Conservation (phyloP, 768 basidiomycete species). For the Steccherinum ochraceum region DNA sequence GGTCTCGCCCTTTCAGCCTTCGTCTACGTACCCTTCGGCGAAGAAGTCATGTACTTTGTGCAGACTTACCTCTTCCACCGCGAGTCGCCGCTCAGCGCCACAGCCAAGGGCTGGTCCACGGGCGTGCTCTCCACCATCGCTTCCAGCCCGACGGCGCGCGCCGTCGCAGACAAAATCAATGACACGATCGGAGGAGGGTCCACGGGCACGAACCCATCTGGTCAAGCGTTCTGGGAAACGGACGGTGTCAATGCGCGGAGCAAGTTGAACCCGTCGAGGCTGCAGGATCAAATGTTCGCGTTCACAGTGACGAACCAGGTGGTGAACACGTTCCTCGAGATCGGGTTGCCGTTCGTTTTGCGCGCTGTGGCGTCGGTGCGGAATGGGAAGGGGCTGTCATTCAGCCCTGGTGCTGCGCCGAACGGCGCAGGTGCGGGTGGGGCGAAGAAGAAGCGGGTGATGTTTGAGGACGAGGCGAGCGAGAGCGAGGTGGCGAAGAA, state of each 20-base stretch:
- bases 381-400: constrained; percentile 32
- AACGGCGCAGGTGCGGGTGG: constrained; percentile 10
- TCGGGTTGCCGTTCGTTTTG: constrained; percentile 74
- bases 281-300: constrained; percentile 91
- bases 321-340: constrained; percentile 69
- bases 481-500: constrained; percentile 26
- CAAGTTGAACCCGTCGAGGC: constrained; percentile 60
- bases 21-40: constrained; percentile 92
- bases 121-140: constrained; percentile 13
- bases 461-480: constrained; percentile 63
- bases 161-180: constrained; percentile 14
- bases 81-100: constrained; percentile 6
- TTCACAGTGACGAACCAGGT: constrained; percentile 87
- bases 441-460: constrained; percentile 58
- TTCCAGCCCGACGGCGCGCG: constrained; percentile 18
- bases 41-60: constrained; percentile 64
- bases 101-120: constrained; percentile 11
- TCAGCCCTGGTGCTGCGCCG: constrained; percentile 12
- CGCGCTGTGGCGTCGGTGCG: constrained; percentile 50
- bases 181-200: constrained; percentile 18
- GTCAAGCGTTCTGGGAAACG: constrained; percentile 42
- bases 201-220: constrained; percentile 10
- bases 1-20: constrained; percentile 92
- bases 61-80: constrained; percentile 22
- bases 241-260: constrained; percentile 42